phyloP scores from a whole-genome alignment of 1,284 basidiomycete genomes.

The Cystobasidium sp. region DNA sequence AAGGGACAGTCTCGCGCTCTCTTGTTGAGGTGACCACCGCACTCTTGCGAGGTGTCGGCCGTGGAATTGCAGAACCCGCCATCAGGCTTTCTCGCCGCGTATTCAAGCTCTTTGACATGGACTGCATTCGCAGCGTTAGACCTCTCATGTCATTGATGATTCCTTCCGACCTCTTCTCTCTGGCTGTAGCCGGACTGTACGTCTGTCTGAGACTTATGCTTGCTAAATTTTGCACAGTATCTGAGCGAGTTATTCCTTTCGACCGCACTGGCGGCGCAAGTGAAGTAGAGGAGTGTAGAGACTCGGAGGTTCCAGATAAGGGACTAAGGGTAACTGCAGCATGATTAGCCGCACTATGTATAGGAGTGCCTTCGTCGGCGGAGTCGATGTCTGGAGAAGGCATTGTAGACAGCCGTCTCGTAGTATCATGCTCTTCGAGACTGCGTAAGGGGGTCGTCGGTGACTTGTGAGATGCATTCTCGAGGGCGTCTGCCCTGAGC shows the following conservation, averaged over 20 bases:
- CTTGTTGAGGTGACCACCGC: not conserved
- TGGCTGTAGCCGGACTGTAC: constrained; percentile 26
- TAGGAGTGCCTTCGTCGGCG: constrained; percentile 8
- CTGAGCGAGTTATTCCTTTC: constrained; percentile 7
- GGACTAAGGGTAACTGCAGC: not conserved
- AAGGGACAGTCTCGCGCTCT: too few relatives aligned
- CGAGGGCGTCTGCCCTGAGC: not conserved
- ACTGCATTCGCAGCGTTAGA: constrained; percentile 48
- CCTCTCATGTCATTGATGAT: constrained; percentile 50
- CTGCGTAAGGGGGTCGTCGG: not conserved
- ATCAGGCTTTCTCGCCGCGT: constrained; percentile 29
- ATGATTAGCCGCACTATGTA: not conserved
- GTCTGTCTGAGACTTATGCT: constrained; percentile 11
- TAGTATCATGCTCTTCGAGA: not conserved
- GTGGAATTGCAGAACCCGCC: constrained; percentile 43
- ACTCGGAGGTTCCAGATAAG: not conserved
- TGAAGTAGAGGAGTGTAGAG: not conserved
- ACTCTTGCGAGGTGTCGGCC: constrained; percentile 22
- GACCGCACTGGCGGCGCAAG: not conserved
- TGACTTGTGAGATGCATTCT: not conserved
- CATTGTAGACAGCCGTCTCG: not conserved
- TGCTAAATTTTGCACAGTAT: not conserved
- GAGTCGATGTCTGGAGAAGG: constrained; percentile 31
- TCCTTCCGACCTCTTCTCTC: constrained; percentile 39
- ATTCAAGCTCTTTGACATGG: constrained; percentile 47